Percentiles rank a stretch among this genome's conserved stretches.
phyloP scores from a whole-genome alignment of 2,329 filamentous ascomycete genomes.

The Ophioceras dolichostomum region DNA sequence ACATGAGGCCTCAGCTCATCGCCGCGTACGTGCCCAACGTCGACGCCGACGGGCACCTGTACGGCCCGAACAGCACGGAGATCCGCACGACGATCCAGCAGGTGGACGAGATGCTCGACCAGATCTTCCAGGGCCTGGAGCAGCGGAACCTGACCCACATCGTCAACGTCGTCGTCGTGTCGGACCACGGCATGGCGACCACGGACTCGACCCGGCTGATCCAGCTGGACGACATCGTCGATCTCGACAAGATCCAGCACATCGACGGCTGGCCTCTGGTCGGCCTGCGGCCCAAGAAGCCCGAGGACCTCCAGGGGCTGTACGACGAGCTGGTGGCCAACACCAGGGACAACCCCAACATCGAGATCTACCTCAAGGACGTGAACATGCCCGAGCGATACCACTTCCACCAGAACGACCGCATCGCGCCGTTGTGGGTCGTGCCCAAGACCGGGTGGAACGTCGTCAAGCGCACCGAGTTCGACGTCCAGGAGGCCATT shows the following conservation, averaged over 20 bases:
- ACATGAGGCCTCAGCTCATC: slow-evolving; percentile 75
- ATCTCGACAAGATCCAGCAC: slow-evolving; percentile 65
- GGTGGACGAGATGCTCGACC: slow-evolving; percentile 75
- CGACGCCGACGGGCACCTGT: slow-evolving; percentile 74
- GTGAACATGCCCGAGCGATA: slow-evolving; percentile 85
- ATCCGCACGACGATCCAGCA: slow-evolving; percentile 63
- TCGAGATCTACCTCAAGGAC: slow-evolving; percentile 80
- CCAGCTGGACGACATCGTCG: slow-evolving; percentile 81
- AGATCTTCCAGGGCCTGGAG: slow-evolving; percentile 64
- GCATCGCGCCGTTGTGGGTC: slow-evolving; percentile 92
- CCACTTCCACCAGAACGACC: slow-evolving; percentile 76
- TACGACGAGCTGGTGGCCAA: slow-evolving; percentile 50
- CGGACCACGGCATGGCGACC: slow-evolving; percentile 96
- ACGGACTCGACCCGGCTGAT: slow-evolving; percentile 70
- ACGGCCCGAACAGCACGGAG: slow-evolving; percentile 90
- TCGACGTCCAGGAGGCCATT: slow-evolving; percentile 58
- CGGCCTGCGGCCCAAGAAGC: slow-evolving; percentile 69
- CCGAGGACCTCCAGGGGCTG: slow-evolving; percentile 51
- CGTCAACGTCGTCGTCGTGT: slow-evolving; percentile 92
- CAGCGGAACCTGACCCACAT: slow-evolving; percentile 75
- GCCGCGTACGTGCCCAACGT: slow-evolving; percentile 92
- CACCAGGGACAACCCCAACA: slow-evolving; percentile 49
- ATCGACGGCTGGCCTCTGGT: slow-evolving; percentile 91
- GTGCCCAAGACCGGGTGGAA: slow-evolving; percentile 89
- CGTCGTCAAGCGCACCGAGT: slow-evolving; percentile 69